A percentile compares a stretch with the other conserved stretches of the same genome.
These are phyloP conservation scores for Adansonia digitata DNA, from an alignment of 345 rosid species.

Conservation along the genomic window DNA sequence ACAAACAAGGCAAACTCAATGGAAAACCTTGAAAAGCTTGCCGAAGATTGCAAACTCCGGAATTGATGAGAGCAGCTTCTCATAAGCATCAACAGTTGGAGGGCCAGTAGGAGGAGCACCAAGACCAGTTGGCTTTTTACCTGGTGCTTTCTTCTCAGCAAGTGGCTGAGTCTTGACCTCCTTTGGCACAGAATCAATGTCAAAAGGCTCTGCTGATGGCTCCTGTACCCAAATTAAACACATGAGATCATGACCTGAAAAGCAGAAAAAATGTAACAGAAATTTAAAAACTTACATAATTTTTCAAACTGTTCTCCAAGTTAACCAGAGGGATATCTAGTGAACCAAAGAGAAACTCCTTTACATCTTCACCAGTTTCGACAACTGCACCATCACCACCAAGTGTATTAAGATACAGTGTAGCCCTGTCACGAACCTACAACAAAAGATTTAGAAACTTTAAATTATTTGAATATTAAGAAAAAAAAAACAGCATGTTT, in stretches of 20 bases:
- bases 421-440: constrained; percentile 98
- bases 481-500: not conserved
- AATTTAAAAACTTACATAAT: constrained; percentile 55
- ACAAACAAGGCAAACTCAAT: not conserved
- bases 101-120: constrained; percentile 68
- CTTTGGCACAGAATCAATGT: constrained; percentile 74
- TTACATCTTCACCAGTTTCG: constrained; percentile 58
- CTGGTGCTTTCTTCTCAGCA: constrained; percentile 86
- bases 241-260: constrained; percentile 19
- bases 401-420: constrained; percentile 76
- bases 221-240: constrained; percentile 41
- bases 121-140: constrained; percentile 82
- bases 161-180: constrained; percentile 84
- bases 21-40: constrained; percentile 81
- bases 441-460: constrained; percentile 8
- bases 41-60: constrained; percentile 79
- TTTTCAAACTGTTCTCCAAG: constrained; percentile 86
- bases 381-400: constrained; percentile 58
- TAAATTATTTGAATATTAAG: not conserved
- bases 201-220: constrained; percentile 79
- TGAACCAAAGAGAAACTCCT: constrained; percentile 74
- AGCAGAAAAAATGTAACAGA: constrained; percentile 11
- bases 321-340: constrained; percentile 80
- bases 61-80: constrained; percentile 77
- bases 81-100: constrained; percentile 69